A percentile compares a stretch with the other conserved stretches of the same genome.
phyloP scores from a whole-genome alignment of 2,329 filamentous ascomycete genomes.

The Trichoderma lentiforme region DNA sequence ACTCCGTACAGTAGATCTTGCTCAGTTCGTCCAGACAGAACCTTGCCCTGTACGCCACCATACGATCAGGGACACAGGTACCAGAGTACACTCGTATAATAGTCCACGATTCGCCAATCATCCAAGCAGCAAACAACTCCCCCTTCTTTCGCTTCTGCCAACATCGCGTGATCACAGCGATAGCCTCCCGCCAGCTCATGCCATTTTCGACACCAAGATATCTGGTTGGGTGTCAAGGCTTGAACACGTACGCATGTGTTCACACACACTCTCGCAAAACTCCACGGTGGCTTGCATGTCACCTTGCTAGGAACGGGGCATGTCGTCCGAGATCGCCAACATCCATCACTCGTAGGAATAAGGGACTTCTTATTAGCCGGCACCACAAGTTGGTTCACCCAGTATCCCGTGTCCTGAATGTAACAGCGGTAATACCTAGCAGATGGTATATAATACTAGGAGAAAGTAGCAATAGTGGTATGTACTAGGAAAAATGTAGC shows the following conservation, averaged over 20 bases:
- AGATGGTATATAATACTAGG: neutral
- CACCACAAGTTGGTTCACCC: neutral
- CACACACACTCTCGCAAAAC: neutral
- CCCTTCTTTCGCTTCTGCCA: neutral
- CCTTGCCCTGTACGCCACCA: neutral
- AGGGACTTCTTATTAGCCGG: neutral
- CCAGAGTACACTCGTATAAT: neutral
- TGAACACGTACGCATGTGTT: neutral
- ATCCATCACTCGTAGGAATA: neutral
- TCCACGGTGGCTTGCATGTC: neutral
- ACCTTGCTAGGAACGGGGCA: neutral
- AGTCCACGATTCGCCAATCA: neutral
- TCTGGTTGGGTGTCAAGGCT: neutral
- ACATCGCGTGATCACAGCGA: conserved; percentile 7
- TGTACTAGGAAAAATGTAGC: neutral
- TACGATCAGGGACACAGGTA: neutral
- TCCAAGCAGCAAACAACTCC: neutral
- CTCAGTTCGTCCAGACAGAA: neutral
- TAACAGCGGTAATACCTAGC: neutral
- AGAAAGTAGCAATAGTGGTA: neutral
- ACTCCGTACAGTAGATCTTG: neutral
- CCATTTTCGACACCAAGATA: neutral
- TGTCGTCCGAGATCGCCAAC: neutral
- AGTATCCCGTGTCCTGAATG: too few species aligned
- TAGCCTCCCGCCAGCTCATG: neutral